phyloP scores from a whole-genome alignment of 768 basidiomycete species.

The Leccinum imitatum region DNA sequence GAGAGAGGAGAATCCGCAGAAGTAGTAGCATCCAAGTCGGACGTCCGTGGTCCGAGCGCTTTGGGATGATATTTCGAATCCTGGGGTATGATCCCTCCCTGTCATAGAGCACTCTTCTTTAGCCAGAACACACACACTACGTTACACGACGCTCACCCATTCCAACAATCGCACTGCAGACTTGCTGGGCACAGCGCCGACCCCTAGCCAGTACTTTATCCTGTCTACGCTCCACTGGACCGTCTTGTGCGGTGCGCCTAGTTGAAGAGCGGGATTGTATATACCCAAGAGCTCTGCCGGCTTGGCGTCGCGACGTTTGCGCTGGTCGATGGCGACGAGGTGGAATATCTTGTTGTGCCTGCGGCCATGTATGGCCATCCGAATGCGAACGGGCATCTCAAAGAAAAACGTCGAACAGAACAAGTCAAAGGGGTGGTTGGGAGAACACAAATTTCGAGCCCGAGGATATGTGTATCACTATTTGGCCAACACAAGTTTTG shows the following conservation, averaged over 20 bases:
- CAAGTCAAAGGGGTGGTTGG: no score
- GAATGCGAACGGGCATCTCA: constrained; percentile 80
- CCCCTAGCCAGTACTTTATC: constrained; percentile 85
- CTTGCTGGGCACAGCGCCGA: constrained; percentile 81
- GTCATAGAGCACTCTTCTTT: not conserved
- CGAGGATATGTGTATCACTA: constrained; percentile 23
- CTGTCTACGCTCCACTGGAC: constrained; percentile 90
- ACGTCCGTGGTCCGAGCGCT: constrained; percentile 22
- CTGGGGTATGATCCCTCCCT: constrained; percentile 65
- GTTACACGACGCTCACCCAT: constrained; percentile 46
- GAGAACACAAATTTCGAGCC: constrained; percentile 1
- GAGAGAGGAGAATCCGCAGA: not conserved
- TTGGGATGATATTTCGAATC: constrained; percentile 55
- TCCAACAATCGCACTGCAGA: constrained; percentile 75
- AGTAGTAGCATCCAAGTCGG: not conserved
- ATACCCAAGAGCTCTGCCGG: constrained; percentile 87
- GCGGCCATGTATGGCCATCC: constrained; percentile 79
- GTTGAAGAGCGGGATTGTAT: constrained; percentile 68
- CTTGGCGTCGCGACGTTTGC: constrained; percentile 73
- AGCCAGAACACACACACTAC: not conserved
- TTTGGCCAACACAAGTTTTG: constrained; percentile 23
- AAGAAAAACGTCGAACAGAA: not conserved
- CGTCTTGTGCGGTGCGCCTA: constrained; percentile 58
- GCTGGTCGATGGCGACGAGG: constrained; percentile 78
- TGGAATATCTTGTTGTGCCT: constrained; percentile 78